Conservation (phyloP, 345 rosid genomes). For the Citrus glauca region DNA sequence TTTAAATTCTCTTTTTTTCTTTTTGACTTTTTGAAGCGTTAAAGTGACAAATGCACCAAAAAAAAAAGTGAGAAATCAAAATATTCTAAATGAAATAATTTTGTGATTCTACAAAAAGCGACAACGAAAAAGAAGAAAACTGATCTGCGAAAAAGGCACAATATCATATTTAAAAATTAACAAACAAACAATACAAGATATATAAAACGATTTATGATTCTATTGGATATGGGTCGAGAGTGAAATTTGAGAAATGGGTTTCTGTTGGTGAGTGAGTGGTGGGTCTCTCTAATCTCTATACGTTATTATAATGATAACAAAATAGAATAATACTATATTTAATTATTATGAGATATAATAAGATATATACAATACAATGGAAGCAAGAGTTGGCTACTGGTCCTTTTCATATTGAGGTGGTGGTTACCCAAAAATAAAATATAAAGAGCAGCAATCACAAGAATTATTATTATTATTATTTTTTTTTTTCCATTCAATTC, state of each 20-base stretch:
- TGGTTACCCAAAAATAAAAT: slow-evolving; percentile 20
- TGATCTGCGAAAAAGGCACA: background rate
- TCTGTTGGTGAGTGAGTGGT: slow-evolving; percentile 32
- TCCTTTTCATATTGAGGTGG: slow-evolving; percentile 30
- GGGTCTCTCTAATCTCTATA: slow-evolving; percentile 11
- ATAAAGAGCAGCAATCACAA: slow-evolving; percentile 28
- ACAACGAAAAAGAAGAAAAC: background rate
- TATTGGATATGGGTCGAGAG: slow-evolving; percentile 5
- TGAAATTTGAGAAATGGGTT: slow-evolving; percentile 16
- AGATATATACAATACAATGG: slow-evolving; percentile 18
- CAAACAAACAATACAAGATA: background rate
- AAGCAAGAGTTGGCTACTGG: slow-evolving; percentile 33
- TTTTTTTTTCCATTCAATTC: background rate
- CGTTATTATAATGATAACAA: slow-evolving; percentile 10
- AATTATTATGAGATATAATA: background rate
- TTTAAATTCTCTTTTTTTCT: background rate
- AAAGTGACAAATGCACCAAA: slow-evolving; percentile 12
- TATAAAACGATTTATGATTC: slow-evolving; percentile 13
- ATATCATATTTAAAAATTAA: background rate
- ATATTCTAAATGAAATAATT: slow-evolving; percentile 6
- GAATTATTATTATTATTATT: background rate
- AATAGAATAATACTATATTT: background rate
- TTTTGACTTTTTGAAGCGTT: slow-evolving; percentile 18
- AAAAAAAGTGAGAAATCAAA: slow-evolving; percentile 11
- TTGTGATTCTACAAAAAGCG: slow-evolving; percentile 18